Conservation (phyloP, 805 yeast genomes). For the Komagataella pastoris region DNA sequence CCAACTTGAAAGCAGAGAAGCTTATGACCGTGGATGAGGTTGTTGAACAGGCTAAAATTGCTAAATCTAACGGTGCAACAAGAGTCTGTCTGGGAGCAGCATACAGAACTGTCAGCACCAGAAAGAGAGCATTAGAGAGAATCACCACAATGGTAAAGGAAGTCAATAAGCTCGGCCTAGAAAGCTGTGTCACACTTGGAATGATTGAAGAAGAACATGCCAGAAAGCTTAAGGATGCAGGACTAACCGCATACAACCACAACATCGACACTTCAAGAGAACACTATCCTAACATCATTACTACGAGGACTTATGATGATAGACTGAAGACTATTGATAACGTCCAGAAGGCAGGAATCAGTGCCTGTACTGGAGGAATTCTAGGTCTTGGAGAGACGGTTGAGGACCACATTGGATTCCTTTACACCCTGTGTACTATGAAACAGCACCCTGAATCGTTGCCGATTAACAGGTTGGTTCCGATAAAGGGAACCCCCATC, state of each 20-base stretch:
- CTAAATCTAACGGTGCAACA: conserved; percentile 60
- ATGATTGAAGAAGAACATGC: conserved; percentile 65
- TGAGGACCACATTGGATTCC: conserved; percentile 57
- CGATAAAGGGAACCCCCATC: conserved; percentile 70
- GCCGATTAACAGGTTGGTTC: conserved; percentile 71
- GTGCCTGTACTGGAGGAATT: conserved; percentile 71
- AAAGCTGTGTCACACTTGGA: conserved; percentile 71
- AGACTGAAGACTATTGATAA: conserved; percentile 52
- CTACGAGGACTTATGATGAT: conserved; percentile 62
- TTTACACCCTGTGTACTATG: conserved; percentile 56
- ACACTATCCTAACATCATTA: conserved; percentile 58
- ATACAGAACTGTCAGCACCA: conserved; percentile 76
- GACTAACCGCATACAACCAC: conserved; percentile 73
- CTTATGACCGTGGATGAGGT: conserved; percentile 51
- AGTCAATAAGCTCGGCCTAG: conserved; percentile 57
- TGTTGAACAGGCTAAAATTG: conserved; percentile 45
- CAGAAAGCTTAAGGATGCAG: conserved; percentile 43
- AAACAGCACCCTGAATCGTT: conserved; percentile 67
- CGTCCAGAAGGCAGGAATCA: conserved; percentile 50
- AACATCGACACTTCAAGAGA: conserved; percentile 72
- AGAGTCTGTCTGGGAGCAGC: conserved; percentile 83
- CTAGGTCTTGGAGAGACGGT: conserved; percentile 66
- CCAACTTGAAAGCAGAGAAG: conserved; percentile 62
- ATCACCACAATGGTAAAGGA: conserved; percentile 52
- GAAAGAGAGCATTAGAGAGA: conserved; percentile 51